Evolutionary conservation across 164 flowering plant species (phyloP).

Genomic region (Umbellularia californica): DNA sequence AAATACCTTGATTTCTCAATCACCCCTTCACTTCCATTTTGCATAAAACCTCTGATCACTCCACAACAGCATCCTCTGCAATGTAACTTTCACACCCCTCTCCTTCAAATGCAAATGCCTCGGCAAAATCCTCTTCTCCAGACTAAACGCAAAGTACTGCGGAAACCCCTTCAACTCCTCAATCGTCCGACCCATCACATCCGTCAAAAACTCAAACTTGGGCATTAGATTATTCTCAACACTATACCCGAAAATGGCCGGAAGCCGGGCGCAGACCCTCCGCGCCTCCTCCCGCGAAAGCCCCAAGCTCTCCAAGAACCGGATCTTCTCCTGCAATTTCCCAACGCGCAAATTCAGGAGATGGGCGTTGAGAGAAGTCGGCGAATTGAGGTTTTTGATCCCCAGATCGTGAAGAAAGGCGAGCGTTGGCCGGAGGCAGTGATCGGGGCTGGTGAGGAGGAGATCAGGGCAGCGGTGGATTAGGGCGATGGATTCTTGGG

Average conservation of each 20-base stretch:
- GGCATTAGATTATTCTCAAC: slow-evolving; percentile 50
- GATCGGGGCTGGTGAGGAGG: slow-evolving; percentile 48
- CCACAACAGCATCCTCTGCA: slow-evolving; percentile 69
- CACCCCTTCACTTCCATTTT: slow-evolving; percentile 45
- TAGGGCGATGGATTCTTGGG: slow-evolving; percentile 30
- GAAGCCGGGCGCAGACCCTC: slow-evolving; percentile 45
- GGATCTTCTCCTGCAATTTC: slow-evolving; percentile 32
- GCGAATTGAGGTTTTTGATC: slow-evolving; percentile 38
- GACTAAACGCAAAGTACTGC: slow-evolving; percentile 59
- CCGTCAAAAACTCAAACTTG: slow-evolving; percentile 52
- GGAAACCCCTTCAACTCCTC: slow-evolving; percentile 64
- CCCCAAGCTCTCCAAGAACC: slow-evolving; percentile 44
- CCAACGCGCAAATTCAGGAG: slow-evolving; percentile 47
- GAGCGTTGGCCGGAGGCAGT: slow-evolving; percentile 47
- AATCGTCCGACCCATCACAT: slow-evolving; percentile 47
- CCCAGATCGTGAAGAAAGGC: slow-evolving; percentile 42
- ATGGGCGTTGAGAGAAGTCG: slow-evolving; percentile 50
- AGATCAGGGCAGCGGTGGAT: slow-evolving; percentile 45
- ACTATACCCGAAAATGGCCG: slow-evolving; percentile 68
- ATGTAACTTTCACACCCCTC: slow-evolving; percentile 37
- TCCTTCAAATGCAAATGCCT: slow-evolving; percentile 70
- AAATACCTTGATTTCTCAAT: too few relatives aligned
- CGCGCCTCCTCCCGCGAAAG: slow-evolving; percentile 42
- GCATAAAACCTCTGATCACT: slow-evolving; percentile 48
- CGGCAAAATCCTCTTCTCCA: slow-evolving; percentile 50